phyloP scores from a whole-genome alignment of 768 basidiomycete species.

The Phanerochaete carnosa region DNA sequence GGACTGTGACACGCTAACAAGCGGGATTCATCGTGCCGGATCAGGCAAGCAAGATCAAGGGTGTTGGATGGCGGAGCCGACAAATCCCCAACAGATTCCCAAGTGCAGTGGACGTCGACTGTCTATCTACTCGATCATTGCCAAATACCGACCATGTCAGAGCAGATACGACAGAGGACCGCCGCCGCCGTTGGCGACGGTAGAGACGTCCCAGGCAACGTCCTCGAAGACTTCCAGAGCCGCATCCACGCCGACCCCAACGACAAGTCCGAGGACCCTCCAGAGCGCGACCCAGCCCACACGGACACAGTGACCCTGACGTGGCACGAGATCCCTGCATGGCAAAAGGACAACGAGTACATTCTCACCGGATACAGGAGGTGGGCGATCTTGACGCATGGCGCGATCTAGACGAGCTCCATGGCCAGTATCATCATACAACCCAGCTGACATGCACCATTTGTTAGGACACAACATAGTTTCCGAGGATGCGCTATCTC shows the following conservation, averaged over 20 bases:
- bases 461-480: constrained; percentile 49
- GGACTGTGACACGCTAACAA: not conserved
- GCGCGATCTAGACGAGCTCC: not conserved
- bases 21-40: not conserved
- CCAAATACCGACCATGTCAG: not conserved
- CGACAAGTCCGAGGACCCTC: not conserved
- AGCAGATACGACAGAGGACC: not conserved
- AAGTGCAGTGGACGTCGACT: not conserved
- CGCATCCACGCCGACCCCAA: constrained; percentile 9
- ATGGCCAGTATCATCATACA: not conserved
- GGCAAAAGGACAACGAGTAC: constrained; percentile 74
- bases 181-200: not conserved
- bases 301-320: constrained; percentile 29
- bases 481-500: constrained; percentile 65
- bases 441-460: not conserved
- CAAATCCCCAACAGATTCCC: not conserved
- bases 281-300: not conserved
- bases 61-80: not conserved
- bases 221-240: constrained; percentile 6
- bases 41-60: not conserved
- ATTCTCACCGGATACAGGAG: constrained; percentile 68
- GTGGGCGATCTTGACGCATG: constrained; percentile 33
- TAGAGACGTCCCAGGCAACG: not conserved
- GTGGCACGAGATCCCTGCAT: constrained; percentile 62
- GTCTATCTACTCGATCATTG: not conserved